Percentiles rank a stretch among this genome's conserved stretches.
Conservation (phyloP, 1,284 basidiomycete species). For the Pseudozyma tsukubaensis region DNA sequence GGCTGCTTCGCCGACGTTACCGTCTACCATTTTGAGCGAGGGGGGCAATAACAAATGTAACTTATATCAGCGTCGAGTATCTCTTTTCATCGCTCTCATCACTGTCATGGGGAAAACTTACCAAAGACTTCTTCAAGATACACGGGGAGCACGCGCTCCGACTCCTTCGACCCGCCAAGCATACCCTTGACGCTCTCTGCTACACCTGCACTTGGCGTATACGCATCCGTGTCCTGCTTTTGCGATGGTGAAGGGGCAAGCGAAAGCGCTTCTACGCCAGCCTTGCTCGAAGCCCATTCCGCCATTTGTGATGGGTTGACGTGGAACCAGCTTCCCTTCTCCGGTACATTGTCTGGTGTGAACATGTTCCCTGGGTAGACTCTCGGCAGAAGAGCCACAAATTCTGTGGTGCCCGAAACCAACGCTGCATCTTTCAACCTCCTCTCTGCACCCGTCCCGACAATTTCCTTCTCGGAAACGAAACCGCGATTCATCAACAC, state of each 20-base stretch:
- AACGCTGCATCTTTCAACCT: slow-evolving; percentile 42
- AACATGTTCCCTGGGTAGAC: slow-evolving; percentile 75
- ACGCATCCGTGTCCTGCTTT: slow-evolving; percentile 25
- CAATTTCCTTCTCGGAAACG: slow-evolving; percentile 72
- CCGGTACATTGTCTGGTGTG: slow-evolving; percentile 87
- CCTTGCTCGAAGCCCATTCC: slow-evolving; percentile 82
- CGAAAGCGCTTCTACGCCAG: slow-evolving; percentile 74
- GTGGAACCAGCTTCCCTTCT: slow-evolving; percentile 83
- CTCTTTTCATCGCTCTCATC: no score
- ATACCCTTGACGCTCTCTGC: slow-evolving; percentile 44
- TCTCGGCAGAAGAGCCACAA: slow-evolving; percentile 58
- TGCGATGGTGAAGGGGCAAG: slow-evolving; percentile 3
- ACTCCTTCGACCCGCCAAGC: slow-evolving; percentile 16
- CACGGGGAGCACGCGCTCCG: slow-evolving; percentile 54
- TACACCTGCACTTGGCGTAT: slow-evolving; percentile 48
- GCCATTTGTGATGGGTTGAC: slow-evolving; percentile 87
- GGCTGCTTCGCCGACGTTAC: slow-evolving; percentile 79
- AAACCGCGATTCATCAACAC: slow-evolving; percentile 86
- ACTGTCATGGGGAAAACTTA: slow-evolving; percentile 10
- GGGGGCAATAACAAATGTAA: slow-evolving; percentile 1
- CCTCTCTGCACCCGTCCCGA: slow-evolving; percentile 64
- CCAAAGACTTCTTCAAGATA: slow-evolving; percentile 65
- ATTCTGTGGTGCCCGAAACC: slow-evolving; percentile 16
- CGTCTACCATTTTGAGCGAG: slow-evolving; percentile 73
- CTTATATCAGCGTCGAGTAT: no score